Evolutionary conservation across 768 basidiomycete genomes (phyloP), one percentile per base, ranked within the genome.

Genomic region (Cubamyces sp.): DNA sequence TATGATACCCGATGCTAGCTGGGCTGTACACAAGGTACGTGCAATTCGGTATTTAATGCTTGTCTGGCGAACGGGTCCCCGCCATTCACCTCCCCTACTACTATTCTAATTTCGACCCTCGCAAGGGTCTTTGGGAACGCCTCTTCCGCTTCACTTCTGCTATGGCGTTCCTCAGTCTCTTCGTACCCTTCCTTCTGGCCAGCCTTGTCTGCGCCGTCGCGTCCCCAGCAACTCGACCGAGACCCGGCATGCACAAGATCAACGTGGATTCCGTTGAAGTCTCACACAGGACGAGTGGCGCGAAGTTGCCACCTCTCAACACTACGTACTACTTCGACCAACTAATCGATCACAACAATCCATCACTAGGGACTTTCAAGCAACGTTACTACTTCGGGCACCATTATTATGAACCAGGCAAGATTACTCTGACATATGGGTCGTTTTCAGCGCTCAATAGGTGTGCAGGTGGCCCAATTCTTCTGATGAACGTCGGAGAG

Each of bases 381-480:
- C 90, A 91, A 72, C 82, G 90, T 37, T 91, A 82, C 72, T 91
- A 87, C 87, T 79, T 83, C 63, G 83, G 83, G n/a, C 88, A 79
- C 70, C 85, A 90, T 70, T 87, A 78, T 66, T 90, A 90, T 62
- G 76, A 86, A 70, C 52, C 65, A 14, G 74, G 74, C 74, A 25
- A 23, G 67, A 34, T 3, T 1, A 5, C 5, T 0, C 2, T 23
- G 39, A 19, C 21, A 5, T 14, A 18, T n/a, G n/a, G n/a, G 59
- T 16, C 41, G 41, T 18, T 52, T 2, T 18, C 16, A 0, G 19
- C 19, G 8, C 25, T 48, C 4, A 52, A 47, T 7, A 3, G 15
- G 14, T 26, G 39, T 21, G 45, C 56, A 63, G 69, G 74, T 76
- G 87, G 87, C 1, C 85, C 87, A 0, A 83, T 89, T 46, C 78